Conservation (phyloP, 306 rosid species). For the Lupinus albus region DNA sequence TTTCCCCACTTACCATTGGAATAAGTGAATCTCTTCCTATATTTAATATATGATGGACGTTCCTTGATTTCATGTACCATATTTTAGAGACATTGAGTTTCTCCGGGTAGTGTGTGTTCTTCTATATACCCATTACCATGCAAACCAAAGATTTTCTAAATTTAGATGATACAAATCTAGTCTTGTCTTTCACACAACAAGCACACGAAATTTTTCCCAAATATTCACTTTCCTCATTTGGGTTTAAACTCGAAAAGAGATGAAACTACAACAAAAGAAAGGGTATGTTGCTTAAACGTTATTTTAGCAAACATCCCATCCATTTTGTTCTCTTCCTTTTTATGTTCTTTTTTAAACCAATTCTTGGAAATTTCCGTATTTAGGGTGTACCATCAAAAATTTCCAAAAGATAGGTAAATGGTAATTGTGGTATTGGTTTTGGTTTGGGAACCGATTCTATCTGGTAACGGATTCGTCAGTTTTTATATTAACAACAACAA, state of each 20-base stretch:
- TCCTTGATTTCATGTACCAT: slow-evolving; percentile 50
- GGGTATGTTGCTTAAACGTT: slow-evolving; percentile 12
- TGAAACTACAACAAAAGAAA: slow-evolving; percentile 38
- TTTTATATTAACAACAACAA: too few relatives aligned
- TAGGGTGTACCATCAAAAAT: neutral
- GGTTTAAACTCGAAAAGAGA: slow-evolving; percentile 43
- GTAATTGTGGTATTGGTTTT: too few relatives aligned
- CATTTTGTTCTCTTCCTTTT: slow-evolving; percentile 9
- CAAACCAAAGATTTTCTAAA: slow-evolving; percentile 50
- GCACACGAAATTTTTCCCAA: slow-evolving; percentile 48
- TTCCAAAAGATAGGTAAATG: too few relatives aligned
- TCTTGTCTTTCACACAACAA: slow-evolving; percentile 66
- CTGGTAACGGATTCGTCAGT: too few relatives aligned
- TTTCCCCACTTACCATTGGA: too few relatives aligned
- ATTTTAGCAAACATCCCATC: slow-evolving; percentile 45
- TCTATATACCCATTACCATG: slow-evolving; percentile 27
- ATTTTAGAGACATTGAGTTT: slow-evolving; percentile 23
- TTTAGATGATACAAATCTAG: slow-evolving; percentile 46
- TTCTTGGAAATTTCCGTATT: neutral
- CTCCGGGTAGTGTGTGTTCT: slow-evolving; percentile 50
- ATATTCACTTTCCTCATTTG: slow-evolving; percentile 79
- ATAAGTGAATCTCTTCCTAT: too few relatives aligned
- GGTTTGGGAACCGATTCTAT: too few relatives aligned
- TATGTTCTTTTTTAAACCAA: neutral
- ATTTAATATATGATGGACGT: slow-evolving; percentile 17